Evolutionary conservation across 2,329 filamentous ascomycete species (phyloP).

Genomic region (Pyricularia grisea): DNA sequence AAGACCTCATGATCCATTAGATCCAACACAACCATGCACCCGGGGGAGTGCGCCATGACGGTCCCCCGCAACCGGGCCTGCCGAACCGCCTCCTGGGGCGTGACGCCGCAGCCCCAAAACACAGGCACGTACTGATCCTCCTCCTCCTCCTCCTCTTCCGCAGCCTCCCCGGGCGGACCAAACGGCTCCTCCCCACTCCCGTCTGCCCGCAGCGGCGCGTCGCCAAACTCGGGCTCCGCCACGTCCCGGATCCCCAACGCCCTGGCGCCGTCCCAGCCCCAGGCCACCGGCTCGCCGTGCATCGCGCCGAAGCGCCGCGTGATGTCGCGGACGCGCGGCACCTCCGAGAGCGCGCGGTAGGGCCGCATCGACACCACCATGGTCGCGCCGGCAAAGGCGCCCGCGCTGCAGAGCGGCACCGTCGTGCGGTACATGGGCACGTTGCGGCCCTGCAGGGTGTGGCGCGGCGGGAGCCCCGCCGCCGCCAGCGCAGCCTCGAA

Average conservation of each 20-base stretch:
- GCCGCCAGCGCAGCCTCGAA: conserved; percentile 48
- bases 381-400: conserved; percentile 43
- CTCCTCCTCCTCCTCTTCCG: conserved; percentile 24
- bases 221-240: conserved; percentile 46
- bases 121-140: conserved; percentile 39
- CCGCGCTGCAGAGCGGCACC: conserved; percentile 45
- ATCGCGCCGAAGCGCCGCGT: conserved; percentile 45
- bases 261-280: conserved; percentile 13
- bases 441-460: conserved; percentile 36
- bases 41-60: conserved; percentile 52
- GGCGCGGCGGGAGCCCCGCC: conserved; percentile 40
- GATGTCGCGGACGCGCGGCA: conserved; percentile 43
- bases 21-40: conserved; percentile 54
- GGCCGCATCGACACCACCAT: conserved; percentile 57
- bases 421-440: conserved; percentile 54
- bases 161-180: conserved; percentile 13
- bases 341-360: conserved; percentile 33
- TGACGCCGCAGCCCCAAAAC: conserved; percentile 58
- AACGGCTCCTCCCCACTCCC: conserved; percentile 25
- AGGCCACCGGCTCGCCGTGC: conserved; percentile 46
- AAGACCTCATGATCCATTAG: conserved; percentile 29
- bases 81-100: conserved; percentile 56
- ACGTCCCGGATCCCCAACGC: conserved; percentile 45
- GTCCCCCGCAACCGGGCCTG: conserved; percentile 40
- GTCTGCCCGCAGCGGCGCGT: conserved; percentile 24